phyloP scores from a whole-genome alignment of 805 yeast genomes.

The Trichomonascus vanleenenianus region DNA sequence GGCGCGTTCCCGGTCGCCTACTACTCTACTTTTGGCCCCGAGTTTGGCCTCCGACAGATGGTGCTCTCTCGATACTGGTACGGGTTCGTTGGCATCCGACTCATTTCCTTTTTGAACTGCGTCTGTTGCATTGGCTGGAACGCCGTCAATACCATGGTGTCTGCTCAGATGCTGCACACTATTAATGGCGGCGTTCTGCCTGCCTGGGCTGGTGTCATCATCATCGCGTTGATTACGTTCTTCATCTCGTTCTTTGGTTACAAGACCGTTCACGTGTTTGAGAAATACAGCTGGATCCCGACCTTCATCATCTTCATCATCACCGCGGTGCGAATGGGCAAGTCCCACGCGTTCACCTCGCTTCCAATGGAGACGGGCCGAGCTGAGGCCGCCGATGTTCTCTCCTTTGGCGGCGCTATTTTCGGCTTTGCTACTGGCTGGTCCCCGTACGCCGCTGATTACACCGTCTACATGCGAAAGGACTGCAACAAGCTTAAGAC shows the following conservation, averaged over 20 bases:
- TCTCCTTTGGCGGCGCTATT: constrained; percentile 74
- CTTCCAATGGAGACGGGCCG: constrained; percentile 51
- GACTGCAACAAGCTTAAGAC: constrained; percentile 50
- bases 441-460: constrained; percentile 90
- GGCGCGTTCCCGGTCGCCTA: constrained; percentile 79
- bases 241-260: constrained; percentile 79
- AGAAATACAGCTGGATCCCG: constrained; percentile 86
- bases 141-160: constrained; percentile 82
- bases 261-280: constrained; percentile 70
- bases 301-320: constrained; percentile 65
- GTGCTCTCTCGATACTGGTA: constrained; percentile 66
- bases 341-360: constrained; percentile 52
- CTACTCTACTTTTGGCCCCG: constrained; percentile 76
- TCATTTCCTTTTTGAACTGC: constrained; percentile 69
- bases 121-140: constrained; percentile 95
- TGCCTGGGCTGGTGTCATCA: constrained; percentile 84
- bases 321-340: constrained; percentile 68
- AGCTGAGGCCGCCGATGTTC: constrained; percentile 64
- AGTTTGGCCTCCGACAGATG: constrained; percentile 84
- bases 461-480: constrained; percentile 78
- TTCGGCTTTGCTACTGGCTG: constrained; percentile 92
- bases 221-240: constrained; percentile 58
- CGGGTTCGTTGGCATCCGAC: constrained; percentile 69
- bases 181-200: constrained; percentile 64
- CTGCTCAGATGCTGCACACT: constrained; percentile 75